Percentiles rank a stretch among this genome's conserved stretches.
Conservation (phyloP, 73 alveolate species). For the Tetrahymena elliotti region DNA sequence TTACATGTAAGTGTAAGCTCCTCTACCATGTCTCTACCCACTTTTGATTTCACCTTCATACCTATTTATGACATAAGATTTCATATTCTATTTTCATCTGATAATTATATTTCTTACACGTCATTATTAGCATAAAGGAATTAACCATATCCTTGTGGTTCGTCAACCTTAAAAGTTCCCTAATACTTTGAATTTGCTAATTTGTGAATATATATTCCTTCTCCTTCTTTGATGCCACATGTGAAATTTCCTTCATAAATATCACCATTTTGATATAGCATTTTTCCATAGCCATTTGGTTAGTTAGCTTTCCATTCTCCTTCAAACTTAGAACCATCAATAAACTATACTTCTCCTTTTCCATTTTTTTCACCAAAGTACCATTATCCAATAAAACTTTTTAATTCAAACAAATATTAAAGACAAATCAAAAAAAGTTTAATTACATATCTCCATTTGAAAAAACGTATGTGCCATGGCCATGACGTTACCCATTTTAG, state of each 20-base stretch:
- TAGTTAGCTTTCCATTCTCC: conserved; percentile 37
- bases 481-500: neutral
- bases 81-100: neutral
- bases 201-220: conserved; percentile 11
- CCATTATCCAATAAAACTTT: conserved; percentile 9
- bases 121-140: neutral
- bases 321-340: conserved; percentile 36
- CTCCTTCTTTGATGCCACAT: conserved; percentile 23
- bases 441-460: conserved; percentile 16
- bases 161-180: neutral
- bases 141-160: neutral
- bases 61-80: neutral
- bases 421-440: neutral
- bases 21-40: conserved; percentile 35
- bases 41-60: conserved; percentile 40
- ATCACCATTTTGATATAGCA: conserved; percentile 44
- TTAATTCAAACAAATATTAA: neutral
- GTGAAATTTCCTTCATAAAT: conserved; percentile 42
- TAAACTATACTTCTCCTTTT: conserved; percentile 17
- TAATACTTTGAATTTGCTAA: neutral
- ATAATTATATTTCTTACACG: neutral
- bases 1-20: conserved; percentile 14
- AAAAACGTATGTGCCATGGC: conserved; percentile 2
- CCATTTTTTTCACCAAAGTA: conserved; percentile 31
- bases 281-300: conserved; percentile 58